phyloP scores from a whole-genome alignment of 208 protist genomes.

The Leishmania tropica region DNA sequence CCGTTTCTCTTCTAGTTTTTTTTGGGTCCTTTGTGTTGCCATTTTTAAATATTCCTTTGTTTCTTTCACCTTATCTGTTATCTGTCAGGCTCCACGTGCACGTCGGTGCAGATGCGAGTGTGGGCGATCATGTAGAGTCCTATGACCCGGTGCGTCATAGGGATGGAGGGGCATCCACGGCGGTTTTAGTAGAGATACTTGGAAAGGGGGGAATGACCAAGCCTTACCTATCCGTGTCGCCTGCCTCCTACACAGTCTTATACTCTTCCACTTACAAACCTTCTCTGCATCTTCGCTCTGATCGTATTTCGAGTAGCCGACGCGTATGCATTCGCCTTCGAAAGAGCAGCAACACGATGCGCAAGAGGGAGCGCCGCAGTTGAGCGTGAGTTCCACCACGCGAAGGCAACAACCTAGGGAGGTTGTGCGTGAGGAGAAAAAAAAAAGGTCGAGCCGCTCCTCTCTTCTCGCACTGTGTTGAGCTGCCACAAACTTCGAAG shows the following conservation, averaged over 20 bases:
- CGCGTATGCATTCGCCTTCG: neutral
- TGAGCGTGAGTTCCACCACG: neutral
- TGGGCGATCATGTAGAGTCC: neutral
- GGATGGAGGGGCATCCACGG: neutral
- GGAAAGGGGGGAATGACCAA: neutral
- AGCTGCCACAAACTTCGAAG: neutral
- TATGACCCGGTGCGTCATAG: neutral
- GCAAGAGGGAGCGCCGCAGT: neutral
- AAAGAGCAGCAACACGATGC: neutral
- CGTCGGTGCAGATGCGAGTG: neutral
- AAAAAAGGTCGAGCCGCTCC: neutral
- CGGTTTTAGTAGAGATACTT: neutral
- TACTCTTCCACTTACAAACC: neutral
- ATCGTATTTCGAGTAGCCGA: neutral
- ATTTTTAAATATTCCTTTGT: neutral
- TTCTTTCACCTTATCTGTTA: constrained; percentile 10
- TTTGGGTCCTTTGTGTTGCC: neutral
- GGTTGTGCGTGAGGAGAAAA: neutral
- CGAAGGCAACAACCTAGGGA: neutral
- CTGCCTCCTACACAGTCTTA: neutral
- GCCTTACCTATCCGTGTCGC: neutral
- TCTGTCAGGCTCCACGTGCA: neutral
- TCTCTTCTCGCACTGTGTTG: neutral
- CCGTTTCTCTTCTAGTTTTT: neutral
- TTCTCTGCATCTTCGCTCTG: neutral